Evolutionary conservation across 1,284 basidiomycete genomes (phyloP).

Genomic region (Singerocomus rubriflavus): DNA sequence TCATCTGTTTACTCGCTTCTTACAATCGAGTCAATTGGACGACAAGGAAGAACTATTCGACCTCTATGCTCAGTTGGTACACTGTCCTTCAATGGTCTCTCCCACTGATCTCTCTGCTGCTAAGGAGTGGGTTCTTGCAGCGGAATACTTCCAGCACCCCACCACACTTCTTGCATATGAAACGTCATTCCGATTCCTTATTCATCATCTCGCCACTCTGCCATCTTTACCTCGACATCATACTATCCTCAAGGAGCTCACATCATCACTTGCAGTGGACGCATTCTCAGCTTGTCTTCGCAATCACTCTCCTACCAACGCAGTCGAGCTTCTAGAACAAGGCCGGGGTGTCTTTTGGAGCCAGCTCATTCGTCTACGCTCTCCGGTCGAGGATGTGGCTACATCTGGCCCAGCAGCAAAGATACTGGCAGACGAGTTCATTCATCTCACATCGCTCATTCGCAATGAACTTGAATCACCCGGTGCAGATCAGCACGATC

Average conservation of each 20-base stretch:
- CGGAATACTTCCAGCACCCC: too few relatives aligned
- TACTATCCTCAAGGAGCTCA: too few relatives aligned
- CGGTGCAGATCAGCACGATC: neutral
- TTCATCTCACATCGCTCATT: neutral
- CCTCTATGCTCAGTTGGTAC: neutral
- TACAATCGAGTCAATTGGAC: too few relatives aligned
- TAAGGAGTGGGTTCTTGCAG: too few relatives aligned
- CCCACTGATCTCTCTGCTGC: too few relatives aligned
- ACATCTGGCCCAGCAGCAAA: neutral
- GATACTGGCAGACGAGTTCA: neutral
- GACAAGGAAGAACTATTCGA: neutral
- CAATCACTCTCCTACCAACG: neutral
- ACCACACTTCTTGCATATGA: too few relatives aligned
- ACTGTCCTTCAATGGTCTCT: neutral
- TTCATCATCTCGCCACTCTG: too few relatives aligned
- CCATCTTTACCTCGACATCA: too few relatives aligned
- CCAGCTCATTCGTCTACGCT: neutral
- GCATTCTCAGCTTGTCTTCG: neutral
- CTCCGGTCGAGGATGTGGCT: neutral
- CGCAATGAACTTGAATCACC: neutral
- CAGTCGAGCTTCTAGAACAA: neutral
- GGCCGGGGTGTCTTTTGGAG: neutral
- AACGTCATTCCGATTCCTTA: too few relatives aligned
- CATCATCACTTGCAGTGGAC: neutral
- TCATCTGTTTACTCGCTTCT: neutral